Conservation (phyloP, 805 yeast species). For the Teunomyces stri region DNA sequence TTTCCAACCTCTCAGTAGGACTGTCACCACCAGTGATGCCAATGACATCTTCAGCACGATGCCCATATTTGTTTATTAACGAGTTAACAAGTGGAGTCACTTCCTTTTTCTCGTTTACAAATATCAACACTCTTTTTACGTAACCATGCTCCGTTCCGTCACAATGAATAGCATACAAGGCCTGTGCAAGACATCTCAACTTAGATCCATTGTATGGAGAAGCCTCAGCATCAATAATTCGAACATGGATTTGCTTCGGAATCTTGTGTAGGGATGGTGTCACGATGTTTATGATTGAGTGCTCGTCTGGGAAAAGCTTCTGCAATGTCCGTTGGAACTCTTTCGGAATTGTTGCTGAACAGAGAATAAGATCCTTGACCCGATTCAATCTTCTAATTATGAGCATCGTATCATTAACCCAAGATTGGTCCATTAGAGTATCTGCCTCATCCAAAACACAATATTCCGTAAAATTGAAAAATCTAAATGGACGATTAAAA, state of each 20-base stretch:
- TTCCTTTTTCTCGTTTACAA: conserved; percentile 72
- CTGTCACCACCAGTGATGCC: conserved; percentile 68
- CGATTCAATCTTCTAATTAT: conserved; percentile 51
- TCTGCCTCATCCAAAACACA: conserved; percentile 93
- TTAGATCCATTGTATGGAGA: conserved; percentile 85
- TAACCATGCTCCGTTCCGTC: conserved; percentile 78
- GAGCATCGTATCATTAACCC: conserved; percentile 61
- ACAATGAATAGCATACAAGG: conserved; percentile 76
- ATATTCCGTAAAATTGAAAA: conserved; percentile 48
- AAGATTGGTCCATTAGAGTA: conserved; percentile 80
- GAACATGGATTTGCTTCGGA: conserved; percentile 72
- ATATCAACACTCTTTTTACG: conserved; percentile 78
- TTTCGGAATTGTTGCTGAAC: conserved; percentile 88
- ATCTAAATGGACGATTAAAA: conserved; percentile 30
- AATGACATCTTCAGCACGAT: conserved; percentile 45
- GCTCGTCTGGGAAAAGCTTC: conserved; percentile 59
- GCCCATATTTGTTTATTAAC: conserved; percentile 41
- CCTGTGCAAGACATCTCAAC: conserved; percentile 82
- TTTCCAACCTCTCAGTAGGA: conserved; percentile 54
- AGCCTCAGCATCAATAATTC: conserved; percentile 70
- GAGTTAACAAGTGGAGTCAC: conserved; percentile 57
- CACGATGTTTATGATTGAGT: conserved; percentile 52
- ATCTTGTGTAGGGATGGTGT: conserved; percentile 83
- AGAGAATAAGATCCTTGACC: conserved; percentile 64
- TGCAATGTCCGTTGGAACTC: conserved; percentile 64